Conservation (phyloP, 768 basidiomycete species). For the Termitomyces sp. region DNA sequence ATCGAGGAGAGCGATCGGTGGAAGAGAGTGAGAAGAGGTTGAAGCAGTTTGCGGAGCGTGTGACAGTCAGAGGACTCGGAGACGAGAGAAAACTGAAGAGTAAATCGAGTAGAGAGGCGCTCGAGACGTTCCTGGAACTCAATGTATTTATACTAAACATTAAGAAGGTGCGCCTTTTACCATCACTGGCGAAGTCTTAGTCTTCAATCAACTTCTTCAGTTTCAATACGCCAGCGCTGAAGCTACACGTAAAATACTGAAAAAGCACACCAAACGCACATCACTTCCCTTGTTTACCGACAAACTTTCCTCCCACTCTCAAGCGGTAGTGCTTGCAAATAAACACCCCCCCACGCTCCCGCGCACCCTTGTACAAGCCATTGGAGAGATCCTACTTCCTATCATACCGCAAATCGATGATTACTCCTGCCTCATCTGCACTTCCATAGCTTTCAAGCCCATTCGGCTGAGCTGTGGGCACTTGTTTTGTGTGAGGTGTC, state of each 20-base stretch:
- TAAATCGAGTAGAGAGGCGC: slow-evolving; percentile 52
- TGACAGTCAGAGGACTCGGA: slow-evolving; percentile 53
- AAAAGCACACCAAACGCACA: slow-evolving; percentile 92
- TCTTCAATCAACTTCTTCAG: slow-evolving; percentile 27
- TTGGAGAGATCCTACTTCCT: slow-evolving; percentile 80
- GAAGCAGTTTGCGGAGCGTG: slow-evolving; percentile 56
- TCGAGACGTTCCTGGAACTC: slow-evolving; percentile 70
- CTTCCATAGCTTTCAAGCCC: slow-evolving; percentile 89
- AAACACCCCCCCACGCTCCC: slow-evolving; percentile 23
- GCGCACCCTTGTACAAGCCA: slow-evolving; percentile 65
- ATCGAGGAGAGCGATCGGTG: slow-evolving; percentile 62
- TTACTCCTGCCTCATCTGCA: slow-evolving; percentile 87
- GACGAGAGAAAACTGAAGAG: slow-evolving; percentile 53
- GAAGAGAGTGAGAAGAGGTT: slow-evolving; percentile 71
- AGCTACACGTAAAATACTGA: slow-evolving; percentile 89
- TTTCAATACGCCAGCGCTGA: slow-evolving; percentile 85
- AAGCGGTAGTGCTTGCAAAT: slow-evolving; percentile 16
- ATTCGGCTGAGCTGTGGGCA: slow-evolving; percentile 81
- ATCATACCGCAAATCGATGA: slow-evolving; percentile 79
- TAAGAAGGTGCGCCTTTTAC: slow-evolving; percentile 54
- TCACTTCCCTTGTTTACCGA: slow-evolving; percentile 61
- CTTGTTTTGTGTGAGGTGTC: slow-evolving; percentile 72
- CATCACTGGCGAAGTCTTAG: neutral
- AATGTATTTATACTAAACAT: slow-evolving; percentile 79
- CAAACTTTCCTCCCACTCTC: slow-evolving; percentile 17